Evolutionary conservation across 129 eudicot species (phyloP), one percentile per base, ranked within the genome.

Genomic region (Artemisia argyi): DNA sequence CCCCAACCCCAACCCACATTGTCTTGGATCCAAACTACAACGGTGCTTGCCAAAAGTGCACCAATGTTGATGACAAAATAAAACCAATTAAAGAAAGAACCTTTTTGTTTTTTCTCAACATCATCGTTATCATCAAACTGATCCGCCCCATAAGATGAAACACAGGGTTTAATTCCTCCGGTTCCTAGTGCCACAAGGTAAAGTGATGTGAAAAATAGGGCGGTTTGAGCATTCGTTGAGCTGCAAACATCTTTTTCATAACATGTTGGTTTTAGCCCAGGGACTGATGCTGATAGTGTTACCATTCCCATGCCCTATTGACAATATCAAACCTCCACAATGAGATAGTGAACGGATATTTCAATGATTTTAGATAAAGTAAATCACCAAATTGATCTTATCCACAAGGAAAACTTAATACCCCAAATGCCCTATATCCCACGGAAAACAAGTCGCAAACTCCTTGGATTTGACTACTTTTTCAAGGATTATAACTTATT

Each of bases 121-220:
- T 77, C 81, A 67, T 89, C 92, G 17, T 76, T 60, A 20, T 84
- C 86, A 28, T 89, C 92, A 20, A 86, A 89, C 55, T 89, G 96
- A 60, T 89, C 96, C 10, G 96, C 96, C 10, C 90, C 96, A 20
- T 76, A 89, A 26, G 96, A 82, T 4, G 92, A 82, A 67, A 85
- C 90, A 65, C 90, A 88, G 2, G 95, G 95, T 73, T 88, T 88
- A n/a, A 88, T 86, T 47, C 96, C 96, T 49, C 96, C 89, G 0
- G 92, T 86, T 17, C 92, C 96, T 6, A 89, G 66, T 2, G 96
- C 90, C 39, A 89, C 80, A 8, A 89, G 65, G 83, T 86, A 86
- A 16, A 89, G 83, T 19, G 90, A 81, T 1, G 73, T 7, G 61
- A 89, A 86, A 73, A 71, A 67, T 15, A 80, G n/a, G 0, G 85